phyloP scores from a whole-genome alignment of 2,329 filamentous ascomycete genomes.

The Ceratocystis colombiana region DNA sequence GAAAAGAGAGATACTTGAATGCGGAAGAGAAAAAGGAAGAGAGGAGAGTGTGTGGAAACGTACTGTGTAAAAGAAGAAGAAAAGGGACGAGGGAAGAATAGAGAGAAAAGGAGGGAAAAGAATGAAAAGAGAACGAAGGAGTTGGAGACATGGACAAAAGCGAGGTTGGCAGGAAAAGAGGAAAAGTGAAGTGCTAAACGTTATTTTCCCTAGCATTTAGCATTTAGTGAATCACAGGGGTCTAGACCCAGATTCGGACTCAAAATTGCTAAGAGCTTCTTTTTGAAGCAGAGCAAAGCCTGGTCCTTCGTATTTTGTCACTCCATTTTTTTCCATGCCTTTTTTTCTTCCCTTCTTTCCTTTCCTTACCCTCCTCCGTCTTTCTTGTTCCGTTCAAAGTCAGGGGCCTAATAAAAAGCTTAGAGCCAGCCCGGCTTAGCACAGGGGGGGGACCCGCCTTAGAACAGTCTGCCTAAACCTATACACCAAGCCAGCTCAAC shows the following conservation, averaged over 20 bases:
- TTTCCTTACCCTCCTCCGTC: background rate
- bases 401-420: too few species aligned
- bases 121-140: conserved; percentile 6
- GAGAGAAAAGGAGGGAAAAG: background rate
- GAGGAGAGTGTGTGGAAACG: background rate
- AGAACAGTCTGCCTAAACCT: too few species aligned
- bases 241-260: too few species aligned
- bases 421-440: too few species aligned
- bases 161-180: background rate
- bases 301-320: background rate
- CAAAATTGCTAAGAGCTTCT: background rate
- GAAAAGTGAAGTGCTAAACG: background rate
- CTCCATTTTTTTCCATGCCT: background rate
- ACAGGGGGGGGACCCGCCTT: too few species aligned
- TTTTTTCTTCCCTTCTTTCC: background rate
- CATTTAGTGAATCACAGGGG: too few species aligned
- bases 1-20: background rate
- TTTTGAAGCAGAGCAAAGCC: background rate
- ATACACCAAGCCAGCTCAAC: too few species aligned
- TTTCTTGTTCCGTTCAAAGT: too few species aligned
- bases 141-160: conserved; percentile 6
- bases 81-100: background rate
- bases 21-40: background rate
- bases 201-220: background rate
- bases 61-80: background rate